Evolutionary conservation across 2,329 filamentous ascomycete genomes (phyloP), one percentile per base, ranked within the genome.

Genomic region (Fusarium transvaalense): DNA sequence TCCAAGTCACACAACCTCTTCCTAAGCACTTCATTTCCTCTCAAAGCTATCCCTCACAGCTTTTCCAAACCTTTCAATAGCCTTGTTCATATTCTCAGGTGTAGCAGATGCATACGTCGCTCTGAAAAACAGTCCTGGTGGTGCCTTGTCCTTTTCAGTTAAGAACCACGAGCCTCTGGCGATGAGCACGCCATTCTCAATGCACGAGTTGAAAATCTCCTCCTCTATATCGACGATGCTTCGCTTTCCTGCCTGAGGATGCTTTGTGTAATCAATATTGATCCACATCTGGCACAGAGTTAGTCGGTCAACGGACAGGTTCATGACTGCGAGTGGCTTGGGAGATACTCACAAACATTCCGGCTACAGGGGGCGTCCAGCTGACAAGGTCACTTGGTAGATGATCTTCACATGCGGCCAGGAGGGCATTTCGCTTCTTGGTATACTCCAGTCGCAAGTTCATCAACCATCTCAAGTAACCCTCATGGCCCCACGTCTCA

Each of bases 141-240:
- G 84, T 6, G 80, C 83, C 75, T 82, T 84, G 47, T 87, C 84
- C 42, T 85, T 86, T 76, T 96, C 91, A 1, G 94, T 92, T 61
- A 89, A 86, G 85, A 98, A 99, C 94, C 94, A 99, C 47, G 90
- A 94, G 5, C 96, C 96, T 47, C 92, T 87, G 61, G 92, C 93
- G 3, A 96, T 85, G 45, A 99, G 84, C 6, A 96, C 92, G 23
- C 92, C 91, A 72, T 91, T 87, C 5, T 89, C 86, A 57, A 97
- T 90, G 66, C 90, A 90, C 1, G 86, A 84, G 72, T 92, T 80
- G 83, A 97, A 98, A 43, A 99, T 93, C 56, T 92, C 89, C 73
- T 97, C 90, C 79, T 99, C 96, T 41, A 99, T 84, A 35, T 88
- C 88, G 25, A 87, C 78, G 46, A 93, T 82, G 48, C 79, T 81